These are phyloP conservation scores for Agrocybe chaxingu DNA, from an alignment of 768 basidiomycete genomes.

Conservation along the genomic window DNA sequence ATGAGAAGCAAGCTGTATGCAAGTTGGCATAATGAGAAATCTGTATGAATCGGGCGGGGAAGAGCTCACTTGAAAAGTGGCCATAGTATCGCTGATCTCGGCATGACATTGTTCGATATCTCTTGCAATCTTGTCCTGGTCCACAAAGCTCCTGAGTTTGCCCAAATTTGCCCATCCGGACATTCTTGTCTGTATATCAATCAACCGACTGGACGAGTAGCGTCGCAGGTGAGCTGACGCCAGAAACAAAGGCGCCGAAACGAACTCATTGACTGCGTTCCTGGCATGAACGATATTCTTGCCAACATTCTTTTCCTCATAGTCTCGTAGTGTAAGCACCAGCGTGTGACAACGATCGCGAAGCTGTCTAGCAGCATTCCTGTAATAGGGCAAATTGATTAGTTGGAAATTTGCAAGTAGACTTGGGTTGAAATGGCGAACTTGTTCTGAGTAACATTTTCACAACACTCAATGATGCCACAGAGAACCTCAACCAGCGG, in stretches of 20 bases:
- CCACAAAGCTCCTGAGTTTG: constrained; percentile 39
- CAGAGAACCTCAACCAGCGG: constrained; percentile 39
- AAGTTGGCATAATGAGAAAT: background rate
- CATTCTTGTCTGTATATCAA: constrained; percentile 36
- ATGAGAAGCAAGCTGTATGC: constrained; percentile 40
- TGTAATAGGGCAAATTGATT: constrained; percentile 14
- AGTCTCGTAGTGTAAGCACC: constrained; percentile 35
- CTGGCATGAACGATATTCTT: constrained; percentile 29
- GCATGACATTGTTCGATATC: constrained; percentile 45
- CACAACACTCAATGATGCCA: constrained; percentile 42
- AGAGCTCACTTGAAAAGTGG: constrained; percentile 40
- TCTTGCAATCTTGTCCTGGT: constrained; percentile 38
- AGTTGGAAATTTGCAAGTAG: constrained; percentile 2
- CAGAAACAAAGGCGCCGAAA: background rate
- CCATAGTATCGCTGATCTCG: constrained; percentile 43
- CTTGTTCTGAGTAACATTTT: constrained; percentile 48
- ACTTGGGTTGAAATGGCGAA: constrained; percentile 13
- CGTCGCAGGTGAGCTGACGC: background rate
- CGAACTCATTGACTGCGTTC: constrained; percentile 25
- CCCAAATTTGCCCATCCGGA: constrained; percentile 39
- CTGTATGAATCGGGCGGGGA: background rate
- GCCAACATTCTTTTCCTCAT: constrained; percentile 26
- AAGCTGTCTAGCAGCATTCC: constrained; percentile 41
- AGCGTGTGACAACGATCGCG: constrained; percentile 44
- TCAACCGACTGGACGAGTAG: constrained; percentile 12